Conservation (phyloP, 75 land plant genomes). For the Selaginella moellendorffii region DNA sequence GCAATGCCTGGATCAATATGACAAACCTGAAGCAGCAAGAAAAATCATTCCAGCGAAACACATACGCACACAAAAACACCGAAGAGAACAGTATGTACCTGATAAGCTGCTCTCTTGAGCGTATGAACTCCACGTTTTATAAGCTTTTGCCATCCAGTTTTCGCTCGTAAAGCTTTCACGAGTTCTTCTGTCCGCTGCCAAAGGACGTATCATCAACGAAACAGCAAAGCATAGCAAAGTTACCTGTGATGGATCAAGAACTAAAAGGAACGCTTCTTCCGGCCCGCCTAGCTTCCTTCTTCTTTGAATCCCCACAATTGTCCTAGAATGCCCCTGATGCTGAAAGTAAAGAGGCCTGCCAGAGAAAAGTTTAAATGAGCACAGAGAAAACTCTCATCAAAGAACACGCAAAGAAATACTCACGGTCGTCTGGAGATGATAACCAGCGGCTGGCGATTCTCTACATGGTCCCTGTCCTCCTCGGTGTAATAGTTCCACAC, state of each 20-base stretch:
- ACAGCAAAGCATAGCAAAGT: constrained; percentile 2
- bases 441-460: constrained; percentile 16
- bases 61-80: too few species aligned
- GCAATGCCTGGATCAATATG: constrained; percentile 74
- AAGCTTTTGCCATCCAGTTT: constrained; percentile 60
- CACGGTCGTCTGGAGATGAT: constrained; percentile 34
- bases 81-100: constrained; percentile 34
- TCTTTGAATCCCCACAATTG: constrained; percentile 81
- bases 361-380: neutral
- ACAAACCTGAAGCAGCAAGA: constrained; percentile 63
- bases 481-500: constrained; percentile 77
- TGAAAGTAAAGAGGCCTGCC: constrained; percentile 69
- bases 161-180: constrained; percentile 35
- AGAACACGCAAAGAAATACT: constrained; percentile 12
- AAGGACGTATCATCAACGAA: constrained; percentile 7
- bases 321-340: constrained; percentile 88
- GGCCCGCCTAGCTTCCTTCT: constrained; percentile 25
- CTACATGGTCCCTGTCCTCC: neutral
- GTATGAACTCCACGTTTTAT: constrained; percentile 82
- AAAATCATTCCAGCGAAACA: too few species aligned
- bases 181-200: constrained; percentile 55
- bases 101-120: constrained; percentile 71
- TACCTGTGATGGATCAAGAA: constrained; percentile 63
- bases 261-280: constrained; percentile 30
- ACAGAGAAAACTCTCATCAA: constrained; percentile 15